Conservation (phyloP, 148 eudicot species). For the Amaranthus cruentus region DNA sequence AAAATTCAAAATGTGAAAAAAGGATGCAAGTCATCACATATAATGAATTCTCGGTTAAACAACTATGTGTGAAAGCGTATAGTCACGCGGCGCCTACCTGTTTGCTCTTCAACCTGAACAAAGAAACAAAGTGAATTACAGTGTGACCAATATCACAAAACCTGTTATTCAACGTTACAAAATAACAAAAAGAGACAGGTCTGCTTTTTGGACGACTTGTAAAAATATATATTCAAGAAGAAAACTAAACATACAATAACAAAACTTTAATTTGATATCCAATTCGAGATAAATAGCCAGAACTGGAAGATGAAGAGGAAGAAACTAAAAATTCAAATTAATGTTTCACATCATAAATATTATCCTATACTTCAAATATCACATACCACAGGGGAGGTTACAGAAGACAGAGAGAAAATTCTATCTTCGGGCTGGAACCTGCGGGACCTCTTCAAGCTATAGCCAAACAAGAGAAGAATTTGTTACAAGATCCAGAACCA, state of each 20-base stretch:
- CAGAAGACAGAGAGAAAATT: slow-evolving; percentile 74
- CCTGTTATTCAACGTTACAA: neutral
- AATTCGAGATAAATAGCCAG: neutral
- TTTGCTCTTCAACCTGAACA: slow-evolving; percentile 70
- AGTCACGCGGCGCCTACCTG: slow-evolving; percentile 51
- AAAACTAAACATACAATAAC: neutral
- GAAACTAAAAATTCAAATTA: no score
- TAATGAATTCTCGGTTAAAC: neutral
- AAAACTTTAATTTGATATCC: neutral
- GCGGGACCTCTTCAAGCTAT: slow-evolving; percentile 72
- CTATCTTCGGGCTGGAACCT: slow-evolving; percentile 89
- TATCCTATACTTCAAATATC: neutral
- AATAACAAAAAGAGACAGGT: neutral
- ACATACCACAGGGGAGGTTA: slow-evolving; percentile 80
- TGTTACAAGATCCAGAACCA: neutral
- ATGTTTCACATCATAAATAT: neutral
- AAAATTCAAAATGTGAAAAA: slow-evolving; percentile 15
- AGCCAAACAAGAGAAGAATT: slow-evolving; percentile 1
- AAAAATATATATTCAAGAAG: neutral
- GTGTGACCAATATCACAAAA: neutral
- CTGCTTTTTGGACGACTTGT: neutral
- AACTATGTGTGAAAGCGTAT: slow-evolving; percentile 23
- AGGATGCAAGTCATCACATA: slow-evolving; percentile 10
- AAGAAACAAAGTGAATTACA: neutral
- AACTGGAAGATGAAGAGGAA: no score